Percentiles rank a stretch among this genome's conserved stretches.
Evolutionary conservation across 2,329 filamentous ascomycete genomes (phyloP).

Genomic region (Monilinia laxa): DNA sequence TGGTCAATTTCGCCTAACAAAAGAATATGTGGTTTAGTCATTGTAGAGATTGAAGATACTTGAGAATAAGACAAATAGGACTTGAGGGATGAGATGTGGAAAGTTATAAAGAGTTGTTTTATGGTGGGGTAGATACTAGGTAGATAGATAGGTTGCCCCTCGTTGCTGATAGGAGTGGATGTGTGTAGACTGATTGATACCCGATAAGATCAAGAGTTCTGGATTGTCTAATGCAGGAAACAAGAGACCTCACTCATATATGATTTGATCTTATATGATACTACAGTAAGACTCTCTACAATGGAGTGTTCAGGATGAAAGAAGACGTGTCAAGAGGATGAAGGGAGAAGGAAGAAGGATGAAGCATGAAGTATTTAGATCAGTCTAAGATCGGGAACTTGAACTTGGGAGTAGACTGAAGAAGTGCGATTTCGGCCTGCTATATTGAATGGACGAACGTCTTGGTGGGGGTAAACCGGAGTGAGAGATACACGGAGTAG

Average conservation of each 20-base stretch:
- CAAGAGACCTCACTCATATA: background rate
- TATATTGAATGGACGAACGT: background rate
- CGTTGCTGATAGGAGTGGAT: slow-evolving; percentile 18
- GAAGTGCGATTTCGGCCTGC: slow-evolving; percentile 4
- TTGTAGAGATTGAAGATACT: slow-evolving; percentile 26
- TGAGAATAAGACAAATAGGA: background rate
- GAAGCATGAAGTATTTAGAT: background rate
- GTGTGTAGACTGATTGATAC: background rate
- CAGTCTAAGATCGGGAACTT: background rate
- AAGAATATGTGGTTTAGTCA: slow-evolving; percentile 57
- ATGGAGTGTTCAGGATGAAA: background rate
- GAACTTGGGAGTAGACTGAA: background rate
- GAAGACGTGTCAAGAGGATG: background rate
- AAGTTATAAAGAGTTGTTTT: slow-evolving; percentile 7
- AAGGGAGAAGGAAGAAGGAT: no score
- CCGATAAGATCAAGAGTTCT: background rate
- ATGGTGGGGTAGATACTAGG: slow-evolving; percentile 32
- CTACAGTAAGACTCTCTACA: background rate
- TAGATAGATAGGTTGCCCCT: slow-evolving; percentile 25
- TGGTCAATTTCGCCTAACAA: slow-evolving; percentile 63
- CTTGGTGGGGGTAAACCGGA: slow-evolving; percentile 8
- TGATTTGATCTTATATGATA: no score
- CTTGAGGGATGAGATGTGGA: background rate
- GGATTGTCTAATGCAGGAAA: background rate
- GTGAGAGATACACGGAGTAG: background rate